A percentile compares a stretch with the other conserved stretches of the same genome.
phyloP scores from a whole-genome alignment of 2,329 filamentous ascomycete species.

The Penicillium sp. region DNA sequence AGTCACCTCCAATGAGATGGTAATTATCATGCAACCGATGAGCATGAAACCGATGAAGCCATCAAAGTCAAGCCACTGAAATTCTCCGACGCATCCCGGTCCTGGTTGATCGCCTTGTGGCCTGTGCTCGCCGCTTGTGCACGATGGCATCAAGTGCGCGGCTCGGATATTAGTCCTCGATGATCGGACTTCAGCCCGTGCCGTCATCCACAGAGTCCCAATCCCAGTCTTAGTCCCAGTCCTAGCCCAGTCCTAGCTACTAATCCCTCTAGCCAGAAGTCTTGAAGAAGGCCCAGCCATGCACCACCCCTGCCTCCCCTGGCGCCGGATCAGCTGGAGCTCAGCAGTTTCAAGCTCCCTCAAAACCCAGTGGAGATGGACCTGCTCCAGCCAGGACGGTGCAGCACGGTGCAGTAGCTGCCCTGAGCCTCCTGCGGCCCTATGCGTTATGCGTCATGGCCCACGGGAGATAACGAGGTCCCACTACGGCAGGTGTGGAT shows the following conservation, averaged over 20 bases:
- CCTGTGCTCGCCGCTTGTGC: conserved; percentile 24
- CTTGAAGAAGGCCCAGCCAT: neutral
- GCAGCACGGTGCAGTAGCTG: neutral
- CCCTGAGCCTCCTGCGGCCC: conserved; percentile 11
- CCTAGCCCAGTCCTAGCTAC: too few species aligned
- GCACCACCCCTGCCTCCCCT: neutral
- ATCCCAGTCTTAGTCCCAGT: neutral
- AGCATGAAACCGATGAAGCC: too few species aligned
- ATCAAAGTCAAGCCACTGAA: conserved; percentile 5
- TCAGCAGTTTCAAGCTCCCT: neutral
- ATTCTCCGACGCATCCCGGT: conserved; percentile 22
- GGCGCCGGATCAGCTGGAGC: neutral
- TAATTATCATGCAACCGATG: too few species aligned
- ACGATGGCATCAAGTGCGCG: conserved; percentile 25
- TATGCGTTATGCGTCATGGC: conserved; percentile 17
- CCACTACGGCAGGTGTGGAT: conserved; percentile 10
- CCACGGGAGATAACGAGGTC: conserved; percentile 7
- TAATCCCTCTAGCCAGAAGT: neutral
- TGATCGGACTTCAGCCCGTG: conserved; percentile 23
- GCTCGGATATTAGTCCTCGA: conserved; percentile 15
- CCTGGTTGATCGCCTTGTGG: conserved; percentile 18
- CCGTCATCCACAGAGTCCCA: neutral
- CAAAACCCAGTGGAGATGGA: too few species aligned
- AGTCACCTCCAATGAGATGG: neutral
- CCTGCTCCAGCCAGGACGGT: neutral